Percentiles rank a stretch among this genome's conserved stretches.
Conservation (phyloP, 2,329 filamentous ascomycete genomes). For the Penicillium sp. region DNA sequence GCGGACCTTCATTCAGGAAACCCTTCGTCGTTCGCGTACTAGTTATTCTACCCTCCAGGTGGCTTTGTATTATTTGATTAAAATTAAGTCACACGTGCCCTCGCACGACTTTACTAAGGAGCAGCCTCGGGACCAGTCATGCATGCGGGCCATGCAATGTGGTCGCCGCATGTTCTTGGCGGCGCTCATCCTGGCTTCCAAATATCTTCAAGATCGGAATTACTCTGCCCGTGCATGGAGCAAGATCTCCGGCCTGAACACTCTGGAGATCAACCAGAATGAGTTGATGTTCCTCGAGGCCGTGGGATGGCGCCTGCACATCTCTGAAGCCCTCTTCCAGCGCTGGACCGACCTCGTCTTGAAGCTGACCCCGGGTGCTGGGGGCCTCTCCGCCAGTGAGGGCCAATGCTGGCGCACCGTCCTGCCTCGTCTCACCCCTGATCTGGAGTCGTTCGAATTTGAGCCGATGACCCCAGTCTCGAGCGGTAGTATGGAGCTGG, state of each 20-base stretch:
- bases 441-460: constrained; percentile 55
- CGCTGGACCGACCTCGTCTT: constrained; percentile 93
- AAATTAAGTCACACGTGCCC: constrained; percentile 89
- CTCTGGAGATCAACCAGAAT: constrained; percentile 93
- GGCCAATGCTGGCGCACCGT: constrained; percentile 50
- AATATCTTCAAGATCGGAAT: constrained; percentile 97
- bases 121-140: constrained; percentile 72
- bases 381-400: constrained; percentile 41
- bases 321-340: constrained; percentile 84
- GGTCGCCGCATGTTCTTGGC: constrained; percentile 97
- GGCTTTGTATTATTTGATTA: constrained; percentile 90
- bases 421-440: constrained; percentile 60
- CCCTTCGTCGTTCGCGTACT: constrained; percentile 87
- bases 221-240: constrained; percentile 98
- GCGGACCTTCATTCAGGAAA: constrained; percentile 96
- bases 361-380: constrained; percentile 71
- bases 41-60: constrained; percentile 98
- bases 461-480: constrained; percentile 38
- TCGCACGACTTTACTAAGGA: constrained; percentile 84
- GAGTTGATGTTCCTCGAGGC: constrained; percentile 89
- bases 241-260: constrained; percentile 96
- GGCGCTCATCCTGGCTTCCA: constrained; percentile 91
- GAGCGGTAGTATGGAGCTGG: constrained; percentile 32
- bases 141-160: constrained; percentile 83
- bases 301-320: constrained; percentile 93